Evolutionary conservation across 371 early-diverging fungal genomes (phyloP), one percentile per base, ranked within the genome.

Genomic region (Syncephalastrum sp.): DNA sequence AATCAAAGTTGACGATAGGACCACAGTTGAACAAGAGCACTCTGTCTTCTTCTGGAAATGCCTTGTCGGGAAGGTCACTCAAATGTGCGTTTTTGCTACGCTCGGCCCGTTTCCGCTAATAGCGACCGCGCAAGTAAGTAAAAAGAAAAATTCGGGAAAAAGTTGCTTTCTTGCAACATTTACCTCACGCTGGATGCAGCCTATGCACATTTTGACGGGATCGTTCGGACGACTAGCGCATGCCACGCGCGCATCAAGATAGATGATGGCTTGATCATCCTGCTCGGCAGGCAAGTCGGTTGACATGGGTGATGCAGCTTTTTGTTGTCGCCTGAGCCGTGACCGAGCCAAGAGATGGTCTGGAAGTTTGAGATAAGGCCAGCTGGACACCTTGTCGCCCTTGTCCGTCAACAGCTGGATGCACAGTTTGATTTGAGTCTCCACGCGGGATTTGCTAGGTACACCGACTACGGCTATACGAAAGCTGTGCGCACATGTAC

Each of bases 181-280:
- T 67, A 77, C 81, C 81, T 94, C 94, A 47, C 96, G 84, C 57
- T 86, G 85, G 16, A 93, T 87, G 60, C 96, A 96, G 4, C 92
- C 89, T 25, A 77, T 58, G 65, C 96, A 96, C 56, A 88, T 86
- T 47, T 79, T 76, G 49, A 93, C 90, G 45, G 81, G 80, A 62
- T 84, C 87, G 16, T 76, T 69, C 16, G 79, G 76, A 59, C 93
- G 87, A 50, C 88, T 90, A 5, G 91, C 90, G 63, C 93, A 93
- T 3, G 91, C 77, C 5, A 96, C 89, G 7, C 69, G 69, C 1
- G 92, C 91, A 61, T 93, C 91, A 23, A 95, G 77, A 50, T 73
- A 74, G n/a, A 94, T 74, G 5, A 64, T 42, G 38, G 21, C 25
- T 12, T 51, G 15, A 16, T 51, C 19, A 8, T 17, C 38, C 6